phyloP scores from a whole-genome alignment of 257 asterid species.

The Solanum etuberosum region DNA sequence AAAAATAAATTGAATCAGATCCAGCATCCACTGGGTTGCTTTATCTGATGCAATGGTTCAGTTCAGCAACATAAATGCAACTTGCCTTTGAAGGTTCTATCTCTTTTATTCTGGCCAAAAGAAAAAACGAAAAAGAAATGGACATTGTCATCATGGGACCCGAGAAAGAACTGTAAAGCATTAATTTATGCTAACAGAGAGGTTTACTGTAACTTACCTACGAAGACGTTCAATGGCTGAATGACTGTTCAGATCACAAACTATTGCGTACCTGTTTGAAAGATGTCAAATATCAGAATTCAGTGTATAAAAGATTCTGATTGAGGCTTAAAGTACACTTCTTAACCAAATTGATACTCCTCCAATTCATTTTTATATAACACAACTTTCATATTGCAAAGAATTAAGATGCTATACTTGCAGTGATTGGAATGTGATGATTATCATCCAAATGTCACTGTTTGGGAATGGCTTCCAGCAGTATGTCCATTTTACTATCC shows the following conservation, averaged over 20 bases:
- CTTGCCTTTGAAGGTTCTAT: conserved; percentile 83
- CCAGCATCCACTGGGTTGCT: conserved; percentile 2
- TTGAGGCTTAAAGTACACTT: neutral
- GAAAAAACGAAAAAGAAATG: conserved; percentile 13
- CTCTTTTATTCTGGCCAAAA: conserved; percentile 60
- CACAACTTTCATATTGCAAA: neutral
- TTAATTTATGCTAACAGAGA: neutral
- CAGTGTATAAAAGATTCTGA: neutral
- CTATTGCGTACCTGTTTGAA: conserved; percentile 63
- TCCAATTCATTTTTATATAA: neutral
- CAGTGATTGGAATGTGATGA: neutral
- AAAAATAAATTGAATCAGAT: neutral
- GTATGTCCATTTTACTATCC: neutral
- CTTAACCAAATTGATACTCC: neutral
- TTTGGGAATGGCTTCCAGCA: neutral
- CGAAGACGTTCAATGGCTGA: conserved; percentile 74
- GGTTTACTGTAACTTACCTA: conserved; percentile 30
- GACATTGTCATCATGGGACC: neutral
- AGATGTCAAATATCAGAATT: neutral
- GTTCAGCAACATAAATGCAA: neutral
- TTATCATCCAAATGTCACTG: neutral
- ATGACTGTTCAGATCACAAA: conserved; percentile 57
- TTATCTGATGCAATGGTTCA: neutral
- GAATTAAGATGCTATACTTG: neutral
- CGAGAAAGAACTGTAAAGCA: neutral